Evolutionary conservation across 768 basidiomycete genomes (phyloP).

Genomic region (Rhodotorula babjevae): DNA sequence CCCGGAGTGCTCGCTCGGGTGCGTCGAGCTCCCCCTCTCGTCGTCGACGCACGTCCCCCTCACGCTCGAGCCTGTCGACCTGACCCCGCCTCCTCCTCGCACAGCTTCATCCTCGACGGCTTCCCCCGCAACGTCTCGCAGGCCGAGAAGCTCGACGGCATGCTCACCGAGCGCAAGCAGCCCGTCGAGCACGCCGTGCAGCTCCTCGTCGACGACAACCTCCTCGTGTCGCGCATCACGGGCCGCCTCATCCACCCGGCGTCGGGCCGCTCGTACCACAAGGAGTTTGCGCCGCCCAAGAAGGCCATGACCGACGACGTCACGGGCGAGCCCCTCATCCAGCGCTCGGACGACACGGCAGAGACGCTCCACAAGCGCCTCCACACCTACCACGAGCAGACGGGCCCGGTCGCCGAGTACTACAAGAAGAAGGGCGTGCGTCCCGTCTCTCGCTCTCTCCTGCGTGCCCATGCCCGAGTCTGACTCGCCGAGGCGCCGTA

Average conservation of each 20-base stretch:
- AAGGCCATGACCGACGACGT: slow-evolving; percentile 89
- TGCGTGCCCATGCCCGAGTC: background rate
- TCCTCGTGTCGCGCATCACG: slow-evolving; percentile 95
- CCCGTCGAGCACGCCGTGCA: slow-evolving; percentile 88
- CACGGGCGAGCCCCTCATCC: slow-evolving; percentile 91
- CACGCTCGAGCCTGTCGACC: background rate
- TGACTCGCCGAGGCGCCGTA: background rate
- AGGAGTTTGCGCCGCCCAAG: slow-evolving; percentile 95
- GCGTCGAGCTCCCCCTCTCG: slow-evolving; percentile 46
- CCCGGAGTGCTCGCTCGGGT: slow-evolving; percentile 91
- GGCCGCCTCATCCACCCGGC: slow-evolving; percentile 87
- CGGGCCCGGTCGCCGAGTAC: slow-evolving; percentile 91
- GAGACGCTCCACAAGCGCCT: slow-evolving; percentile 89
- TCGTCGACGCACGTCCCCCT: background rate
- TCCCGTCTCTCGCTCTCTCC: background rate
- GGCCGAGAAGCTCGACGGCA: slow-evolving; percentile 88
- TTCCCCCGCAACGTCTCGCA: slow-evolving; percentile 97
- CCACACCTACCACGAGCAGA: slow-evolving; percentile 82
- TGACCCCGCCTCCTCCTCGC: too few relatives aligned
- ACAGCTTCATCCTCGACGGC: slow-evolving; percentile 95
- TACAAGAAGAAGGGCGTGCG: slow-evolving; percentile 73
- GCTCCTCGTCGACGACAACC: slow-evolving; percentile 83
- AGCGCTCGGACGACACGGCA: slow-evolving; percentile 96
- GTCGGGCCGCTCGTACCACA: slow-evolving; percentile 89
- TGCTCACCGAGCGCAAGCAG: slow-evolving; percentile 77